A percentile compares a stretch with the other conserved stretches of the same genome.
Conservation (phyloP, 345 rosid species). For the Euphorbia peplus region DNA sequence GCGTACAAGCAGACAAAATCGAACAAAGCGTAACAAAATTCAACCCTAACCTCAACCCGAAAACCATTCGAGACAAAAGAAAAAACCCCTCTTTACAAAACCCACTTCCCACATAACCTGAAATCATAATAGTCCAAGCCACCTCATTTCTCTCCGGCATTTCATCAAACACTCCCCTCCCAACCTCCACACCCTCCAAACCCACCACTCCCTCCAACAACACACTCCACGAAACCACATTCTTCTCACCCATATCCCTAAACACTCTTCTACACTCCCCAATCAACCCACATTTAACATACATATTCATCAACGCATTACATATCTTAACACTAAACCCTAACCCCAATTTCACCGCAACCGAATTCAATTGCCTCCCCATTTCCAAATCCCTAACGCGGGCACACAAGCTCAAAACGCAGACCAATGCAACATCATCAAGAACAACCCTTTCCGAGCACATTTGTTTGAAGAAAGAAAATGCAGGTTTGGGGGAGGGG, state of each 20-base stretch:
- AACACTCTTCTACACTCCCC: constrained; percentile 44
- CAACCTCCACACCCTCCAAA: constrained; percentile 62
- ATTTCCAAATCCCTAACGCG: constrained; percentile 38
- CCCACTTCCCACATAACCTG: constrained; percentile 62
- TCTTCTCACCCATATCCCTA: constrained; percentile 44
- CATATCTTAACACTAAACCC: constrained; percentile 37
- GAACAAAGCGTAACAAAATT: constrained; percentile 61
- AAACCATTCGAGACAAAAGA: constrained; percentile 50
- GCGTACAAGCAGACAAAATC: constrained; percentile 62
- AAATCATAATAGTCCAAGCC: constrained; percentile 69
- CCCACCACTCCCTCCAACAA: constrained; percentile 53
- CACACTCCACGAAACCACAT: constrained; percentile 74
- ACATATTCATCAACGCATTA: constrained; percentile 70
- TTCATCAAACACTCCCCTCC: constrained; percentile 47
- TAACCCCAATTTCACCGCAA: constrained; percentile 50
- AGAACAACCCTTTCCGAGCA: constrained; percentile 29
- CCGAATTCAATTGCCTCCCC: constrained; percentile 66
- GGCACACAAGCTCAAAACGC: constrained; percentile 53
- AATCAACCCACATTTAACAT: constrained; percentile 58
- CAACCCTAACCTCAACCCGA: constrained; percentile 33
- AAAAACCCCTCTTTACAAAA: constrained; percentile 40
- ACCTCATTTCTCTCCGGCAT: constrained; percentile 77
- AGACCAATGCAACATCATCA: constrained; percentile 59
- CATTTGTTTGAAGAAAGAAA: constrained; percentile 50
- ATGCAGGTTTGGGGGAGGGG: constrained; percentile 23